Percentiles rank a stretch among this genome's conserved stretches.
These are phyloP conservation scores for Phytopythium cucurbitacearum DNA, from an alignment of 352 stramenopile species.

Conservation along the genomic window DNA sequence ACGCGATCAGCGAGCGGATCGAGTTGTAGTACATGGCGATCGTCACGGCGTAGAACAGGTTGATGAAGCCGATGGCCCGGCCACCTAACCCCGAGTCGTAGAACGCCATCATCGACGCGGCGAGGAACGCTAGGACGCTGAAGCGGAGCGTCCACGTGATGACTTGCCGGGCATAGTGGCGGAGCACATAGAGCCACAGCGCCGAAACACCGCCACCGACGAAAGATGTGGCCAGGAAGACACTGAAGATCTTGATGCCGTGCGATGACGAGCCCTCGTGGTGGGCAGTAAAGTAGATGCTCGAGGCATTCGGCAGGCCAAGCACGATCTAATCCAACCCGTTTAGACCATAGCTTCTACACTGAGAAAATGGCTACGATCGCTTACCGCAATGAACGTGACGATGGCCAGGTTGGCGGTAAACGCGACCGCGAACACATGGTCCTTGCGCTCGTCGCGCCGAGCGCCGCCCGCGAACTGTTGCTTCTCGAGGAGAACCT, in stretches of 20 bases:
- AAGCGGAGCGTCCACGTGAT: slow-evolving; percentile 68
- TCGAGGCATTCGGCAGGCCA: slow-evolving; percentile 67
- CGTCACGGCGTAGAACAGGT: slow-evolving; percentile 67
- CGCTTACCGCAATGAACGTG: slow-evolving; percentile 50
- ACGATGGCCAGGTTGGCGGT: slow-evolving; percentile 52
- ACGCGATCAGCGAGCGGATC: slow-evolving; percentile 63
- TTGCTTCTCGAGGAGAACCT: slow-evolving; percentile 60
- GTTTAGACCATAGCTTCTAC: background rate
- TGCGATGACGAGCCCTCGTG: slow-evolving; percentile 53
- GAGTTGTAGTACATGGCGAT: slow-evolving; percentile 66
- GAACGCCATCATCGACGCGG: slow-evolving; percentile 52
- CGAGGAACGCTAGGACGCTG: slow-evolving; percentile 53
- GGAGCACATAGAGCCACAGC: slow-evolving; percentile 73
- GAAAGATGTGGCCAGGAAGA: slow-evolving; percentile 61
- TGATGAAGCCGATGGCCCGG: slow-evolving; percentile 79
- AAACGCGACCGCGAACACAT: slow-evolving; percentile 61
- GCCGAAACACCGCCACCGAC: slow-evolving; percentile 64
- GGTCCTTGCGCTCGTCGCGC: slow-evolving; percentile 60
- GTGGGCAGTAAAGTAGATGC: slow-evolving; percentile 80
- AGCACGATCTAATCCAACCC: slow-evolving; percentile 42
- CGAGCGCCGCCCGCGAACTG: slow-evolving; percentile 13
- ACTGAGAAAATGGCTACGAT: background rate
- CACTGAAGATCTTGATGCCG: slow-evolving; percentile 64
- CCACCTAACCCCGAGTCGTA: slow-evolving; percentile 65
- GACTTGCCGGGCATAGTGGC: slow-evolving; percentile 61